Evolutionary conservation across 495 filamentous ascomycete genomes (phyloP), one percentile per base, ranked within the genome.

Genomic region (Aspergillus egyptiacus): DNA sequence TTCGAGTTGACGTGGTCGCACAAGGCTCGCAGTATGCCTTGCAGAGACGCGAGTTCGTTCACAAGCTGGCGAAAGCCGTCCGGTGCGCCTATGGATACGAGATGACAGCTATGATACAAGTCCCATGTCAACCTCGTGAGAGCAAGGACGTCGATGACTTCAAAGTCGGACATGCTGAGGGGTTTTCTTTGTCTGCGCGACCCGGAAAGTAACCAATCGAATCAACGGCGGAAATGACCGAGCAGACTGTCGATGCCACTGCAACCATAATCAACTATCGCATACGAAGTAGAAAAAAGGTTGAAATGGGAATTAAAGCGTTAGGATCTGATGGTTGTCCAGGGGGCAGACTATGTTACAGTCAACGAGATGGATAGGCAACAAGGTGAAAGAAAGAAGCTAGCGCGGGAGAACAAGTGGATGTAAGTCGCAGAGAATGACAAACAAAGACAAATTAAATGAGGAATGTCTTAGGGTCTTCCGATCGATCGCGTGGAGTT

Each of bases 21-120:
- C 2, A 72, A 38, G 8, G 60, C 52, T 23, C 59, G 52, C 17
- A 71, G 51, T 2, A 54, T 57, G 9, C 58, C 59, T 40, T 71
- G 63, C 14, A 71, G 51, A 2, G 60, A 64, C 8, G 57, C 61
- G 14, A 72, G 57, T 17, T 66, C 66, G 20, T 51, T 62, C 6
- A 67, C 59, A 10, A 72, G 60, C 50, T 61, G 60, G 17, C 56
- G 55, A 43, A 71, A 71, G 1, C 63, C 65, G 28, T 68, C 63
- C 2, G 69, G 69, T 6, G 63, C 66, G 35, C 64, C 63, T 17
- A 59, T 54, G 2, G 60, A 53, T n/a, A 68, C 53, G 13, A 55
- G 36, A 37, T 62, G 57, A 52, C 65, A 71, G 27, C 56, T 62
- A 34, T 62, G 60, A 45, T 70, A 64, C 18, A 72, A 43, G 25